These are phyloP conservation scores for Penstemon barbatus DNA, from an alignment of 257 asterid genomes.

Conservation along the genomic window DNA sequence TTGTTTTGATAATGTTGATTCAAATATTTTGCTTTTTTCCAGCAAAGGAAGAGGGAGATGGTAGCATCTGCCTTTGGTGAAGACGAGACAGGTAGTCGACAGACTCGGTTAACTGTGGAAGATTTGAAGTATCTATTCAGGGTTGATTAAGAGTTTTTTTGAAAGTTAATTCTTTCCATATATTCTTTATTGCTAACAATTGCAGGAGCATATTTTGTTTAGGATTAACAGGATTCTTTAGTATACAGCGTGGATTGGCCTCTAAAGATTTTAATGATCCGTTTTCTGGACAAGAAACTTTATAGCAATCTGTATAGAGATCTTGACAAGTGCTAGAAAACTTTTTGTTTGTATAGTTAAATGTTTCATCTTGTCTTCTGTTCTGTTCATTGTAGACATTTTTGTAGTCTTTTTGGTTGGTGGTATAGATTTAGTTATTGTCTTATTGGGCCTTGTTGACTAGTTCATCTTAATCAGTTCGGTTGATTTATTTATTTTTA, in stretches of 20 bases:
- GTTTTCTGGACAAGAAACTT: too few relatives aligned
- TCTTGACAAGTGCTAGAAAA: too few relatives aligned
- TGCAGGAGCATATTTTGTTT: conserved; percentile 32
- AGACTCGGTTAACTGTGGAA: conserved; percentile 80
- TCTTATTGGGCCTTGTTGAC: too few relatives aligned
- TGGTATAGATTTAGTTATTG: too few relatives aligned
- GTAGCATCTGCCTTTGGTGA: conserved; percentile 97
- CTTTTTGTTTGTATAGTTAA: too few relatives aligned
- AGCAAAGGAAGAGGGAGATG: conserved; percentile 95
- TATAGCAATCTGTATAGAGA: too few relatives aligned
- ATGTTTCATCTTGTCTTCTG: too few relatives aligned
- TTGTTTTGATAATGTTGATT: background rate
- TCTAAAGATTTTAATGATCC: too few relatives aligned
- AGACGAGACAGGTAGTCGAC: conserved; percentile 70
- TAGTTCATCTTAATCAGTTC: too few relatives aligned
- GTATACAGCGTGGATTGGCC: background rate
- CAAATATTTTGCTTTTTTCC: conserved; percentile 23
- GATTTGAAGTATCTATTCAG: conserved; percentile 82
- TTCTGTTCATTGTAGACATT: too few relatives aligned
- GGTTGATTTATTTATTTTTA: too few relatives aligned
- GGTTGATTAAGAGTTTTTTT: conserved; percentile 23
- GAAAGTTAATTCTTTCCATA: conserved; percentile 16
- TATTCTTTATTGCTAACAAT: conserved; percentile 40
- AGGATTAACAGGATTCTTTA: conserved; percentile 27
- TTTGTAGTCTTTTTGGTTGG: too few relatives aligned